Evolutionary conservation across 2,329 filamentous ascomycete species (phyloP).

Genomic region (Botrytis galanthina): DNA sequence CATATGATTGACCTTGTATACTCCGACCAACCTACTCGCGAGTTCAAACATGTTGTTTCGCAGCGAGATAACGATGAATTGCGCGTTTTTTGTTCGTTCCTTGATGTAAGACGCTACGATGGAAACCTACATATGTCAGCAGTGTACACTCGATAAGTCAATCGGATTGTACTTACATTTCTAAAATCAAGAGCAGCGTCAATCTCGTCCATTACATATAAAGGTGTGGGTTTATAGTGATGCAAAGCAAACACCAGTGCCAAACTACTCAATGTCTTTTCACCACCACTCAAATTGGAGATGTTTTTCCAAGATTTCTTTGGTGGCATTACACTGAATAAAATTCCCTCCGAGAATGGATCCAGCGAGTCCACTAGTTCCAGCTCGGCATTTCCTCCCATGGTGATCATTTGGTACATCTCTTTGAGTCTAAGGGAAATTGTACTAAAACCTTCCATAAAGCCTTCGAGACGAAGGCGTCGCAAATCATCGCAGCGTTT

Average conservation of each 20-base stretch:
- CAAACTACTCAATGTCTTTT: conserved; percentile 92
- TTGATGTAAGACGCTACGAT: conserved; percentile 99
- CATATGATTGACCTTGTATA: conserved; percentile 99
- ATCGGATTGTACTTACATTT: conserved; percentile 67
- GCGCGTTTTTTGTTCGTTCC: conserved; percentile 97
- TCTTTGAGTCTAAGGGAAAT: conserved; percentile 96
- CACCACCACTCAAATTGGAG: conserved; percentile 88
- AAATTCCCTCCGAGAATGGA: conserved; percentile 92
- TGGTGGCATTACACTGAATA: conserved; percentile 98
- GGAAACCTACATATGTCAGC: conserved; percentile 58
- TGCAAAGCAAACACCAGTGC: conserved; percentile 97
- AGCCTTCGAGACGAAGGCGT: conserved; percentile 85
- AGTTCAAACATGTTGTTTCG: conserved; percentile 99
- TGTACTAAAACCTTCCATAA: conserved; percentile 95
- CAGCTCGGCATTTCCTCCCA: conserved; percentile 97
- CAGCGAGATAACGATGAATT: conserved; percentile 97
- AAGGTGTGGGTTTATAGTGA: conserved; percentile 94
- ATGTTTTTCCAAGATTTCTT: conserved; percentile 99
- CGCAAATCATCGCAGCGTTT: conserved; percentile 90
- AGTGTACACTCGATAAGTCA: background rate
- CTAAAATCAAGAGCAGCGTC: conserved; percentile 96
- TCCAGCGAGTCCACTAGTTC: conserved; percentile 95
- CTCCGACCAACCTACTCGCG: conserved; percentile 88
- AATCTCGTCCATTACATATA: conserved; percentile 99
- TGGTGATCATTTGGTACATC: conserved; percentile 99